These are phyloP conservation scores for Hypoxylon trugodes DNA, from an alignment of 495 filamentous ascomycete species.

Conservation along the genomic window DNA sequence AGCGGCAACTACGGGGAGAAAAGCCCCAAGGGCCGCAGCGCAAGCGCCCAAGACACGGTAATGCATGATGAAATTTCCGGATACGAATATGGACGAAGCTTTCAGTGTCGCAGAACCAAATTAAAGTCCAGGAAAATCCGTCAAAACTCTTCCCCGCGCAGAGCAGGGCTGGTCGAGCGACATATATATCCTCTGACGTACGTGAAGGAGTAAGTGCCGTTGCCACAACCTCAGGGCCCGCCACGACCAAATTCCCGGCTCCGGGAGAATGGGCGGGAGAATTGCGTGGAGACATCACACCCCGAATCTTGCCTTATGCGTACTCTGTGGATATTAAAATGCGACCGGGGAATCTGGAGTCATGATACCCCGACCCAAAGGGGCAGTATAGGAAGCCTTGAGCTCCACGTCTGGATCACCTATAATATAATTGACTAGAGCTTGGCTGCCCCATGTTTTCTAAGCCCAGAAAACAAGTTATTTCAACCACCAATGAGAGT, in stretches of 20 bases:
- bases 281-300: conserved; percentile 37
- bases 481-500: not conserved
- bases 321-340: conserved; percentile 36
- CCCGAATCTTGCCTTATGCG: conserved; percentile 2
- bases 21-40: conserved; percentile 21
- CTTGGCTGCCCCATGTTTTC: conserved; percentile 18
- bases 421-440: conserved; percentile 4
- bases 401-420: conserved; percentile 11
- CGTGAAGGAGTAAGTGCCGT: conserved; percentile 36
- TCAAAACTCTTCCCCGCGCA: not conserved
- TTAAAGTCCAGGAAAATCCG: not conserved
- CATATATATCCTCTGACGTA: conserved; percentile 8
- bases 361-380: conserved; percentile 14
- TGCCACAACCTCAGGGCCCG: conserved; percentile 2
- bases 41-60: conserved; percentile 8
- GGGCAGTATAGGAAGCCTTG: conserved; percentile 22
- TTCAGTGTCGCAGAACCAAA: not conserved
- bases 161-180: not conserved
- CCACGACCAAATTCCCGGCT: conserved; percentile 33
- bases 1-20: conserved; percentile 22
- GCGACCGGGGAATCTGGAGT: conserved; percentile 20
- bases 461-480: not conserved
- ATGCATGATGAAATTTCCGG: conserved; percentile 11
- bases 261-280: conserved; percentile 46
- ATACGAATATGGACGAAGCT: not conserved